phyloP scores from a whole-genome alignment of 2,329 filamentous ascomycete species.

The Penicillium sp. region DNA sequence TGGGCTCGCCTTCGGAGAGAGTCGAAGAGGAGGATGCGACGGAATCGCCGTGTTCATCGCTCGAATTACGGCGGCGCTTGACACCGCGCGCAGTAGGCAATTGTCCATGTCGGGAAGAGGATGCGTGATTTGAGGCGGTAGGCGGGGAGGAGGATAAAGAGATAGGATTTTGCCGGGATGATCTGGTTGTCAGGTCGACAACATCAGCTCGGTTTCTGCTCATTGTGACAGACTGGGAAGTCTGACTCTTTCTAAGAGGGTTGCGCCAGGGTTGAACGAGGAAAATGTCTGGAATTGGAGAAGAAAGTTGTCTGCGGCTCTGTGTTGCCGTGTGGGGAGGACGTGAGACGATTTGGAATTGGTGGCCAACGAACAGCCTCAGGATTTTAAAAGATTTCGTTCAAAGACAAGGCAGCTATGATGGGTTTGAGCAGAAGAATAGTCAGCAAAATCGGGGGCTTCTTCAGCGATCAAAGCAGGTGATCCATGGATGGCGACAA shows the following conservation, averaged over 20 bases:
- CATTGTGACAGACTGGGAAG: neutral
- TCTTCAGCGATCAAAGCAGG: neutral
- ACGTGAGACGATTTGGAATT: neutral
- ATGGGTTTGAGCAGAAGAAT: neutral
- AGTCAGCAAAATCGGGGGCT: neutral
- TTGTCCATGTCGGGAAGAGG: neutral
- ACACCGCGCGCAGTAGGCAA: neutral
- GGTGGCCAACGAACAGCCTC: neutral
- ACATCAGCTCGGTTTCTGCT: neutral
- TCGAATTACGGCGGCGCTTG: constrained; percentile 14
- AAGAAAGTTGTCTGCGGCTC: neutral
- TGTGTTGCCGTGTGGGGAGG: neutral
- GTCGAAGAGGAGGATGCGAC: constrained; percentile 11
- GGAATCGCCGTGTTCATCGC: neutral
- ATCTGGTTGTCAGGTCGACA: constrained; percentile 7
- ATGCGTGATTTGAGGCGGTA: neutral
- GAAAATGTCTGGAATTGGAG: neutral
- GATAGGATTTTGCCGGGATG: neutral
- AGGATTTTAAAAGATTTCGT: too few species aligned
- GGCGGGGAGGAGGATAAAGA: constrained; percentile 4
- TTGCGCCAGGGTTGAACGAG: neutral
- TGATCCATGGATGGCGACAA: neutral
- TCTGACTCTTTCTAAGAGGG: neutral
- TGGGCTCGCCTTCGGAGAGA: constrained; percentile 19
- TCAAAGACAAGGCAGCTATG: too few species aligned